A percentile compares a stretch with the other conserved stretches of the same genome.
Evolutionary conservation across 176 grass and related monocot species (phyloP).

Genomic region (Microstegium vimineum): DNA sequence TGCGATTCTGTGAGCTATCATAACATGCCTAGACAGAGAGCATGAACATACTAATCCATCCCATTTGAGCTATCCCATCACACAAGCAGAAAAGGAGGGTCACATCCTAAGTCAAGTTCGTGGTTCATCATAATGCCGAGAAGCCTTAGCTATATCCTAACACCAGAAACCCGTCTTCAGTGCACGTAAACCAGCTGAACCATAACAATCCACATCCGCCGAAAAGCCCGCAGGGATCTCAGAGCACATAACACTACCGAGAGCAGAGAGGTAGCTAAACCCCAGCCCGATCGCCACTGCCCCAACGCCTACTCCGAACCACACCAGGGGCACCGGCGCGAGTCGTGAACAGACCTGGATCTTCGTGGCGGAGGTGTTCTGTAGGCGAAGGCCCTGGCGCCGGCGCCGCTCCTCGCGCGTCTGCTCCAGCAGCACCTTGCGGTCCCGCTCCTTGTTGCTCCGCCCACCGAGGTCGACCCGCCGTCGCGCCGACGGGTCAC

Average conservation of each 20-base stretch:
- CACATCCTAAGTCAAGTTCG: background rate
- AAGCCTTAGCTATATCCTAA: background rate
- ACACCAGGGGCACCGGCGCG: background rate
- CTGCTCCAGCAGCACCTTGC: slow-evolving; percentile 81
- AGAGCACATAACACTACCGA: background rate
- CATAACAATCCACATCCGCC: background rate
- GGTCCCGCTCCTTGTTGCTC: slow-evolving; percentile 93
- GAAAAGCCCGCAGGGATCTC: background rate
- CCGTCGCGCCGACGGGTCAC: slow-evolving; percentile 70
- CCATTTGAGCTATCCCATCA: background rate
- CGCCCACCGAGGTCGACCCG: slow-evolving; percentile 92
- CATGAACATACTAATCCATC: background rate
- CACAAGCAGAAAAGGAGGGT: background rate
- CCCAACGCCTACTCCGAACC: background rate
- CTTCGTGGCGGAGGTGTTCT: slow-evolving; percentile 71
- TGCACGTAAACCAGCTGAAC: background rate
- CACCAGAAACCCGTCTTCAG: background rate
- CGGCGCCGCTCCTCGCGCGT: slow-evolving; percentile 78
- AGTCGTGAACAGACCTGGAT: slow-evolving; percentile 73
- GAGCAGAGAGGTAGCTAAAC: background rate
- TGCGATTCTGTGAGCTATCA: background rate
- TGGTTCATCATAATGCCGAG: background rate
- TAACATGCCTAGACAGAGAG: background rate
- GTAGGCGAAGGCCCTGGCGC: slow-evolving; percentile 53
- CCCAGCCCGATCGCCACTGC: background rate